Percentiles rank a stretch among this genome's conserved stretches.
Evolutionary conservation across 176 grass and related monocot species (phyloP).

Genomic region (Alopecurus myosuroides): DNA sequence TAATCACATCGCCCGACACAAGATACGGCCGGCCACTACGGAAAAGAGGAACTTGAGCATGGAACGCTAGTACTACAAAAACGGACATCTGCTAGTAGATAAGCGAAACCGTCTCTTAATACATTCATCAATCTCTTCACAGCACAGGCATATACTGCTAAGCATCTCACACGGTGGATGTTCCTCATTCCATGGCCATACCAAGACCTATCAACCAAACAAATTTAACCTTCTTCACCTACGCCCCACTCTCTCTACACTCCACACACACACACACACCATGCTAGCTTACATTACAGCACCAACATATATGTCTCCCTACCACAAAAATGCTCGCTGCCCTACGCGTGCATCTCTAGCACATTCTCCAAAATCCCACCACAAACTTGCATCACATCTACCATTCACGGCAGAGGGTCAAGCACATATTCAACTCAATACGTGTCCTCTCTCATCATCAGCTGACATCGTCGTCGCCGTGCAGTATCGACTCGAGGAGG

Average conservation of each 20-base stretch:
- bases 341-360: neutral
- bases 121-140: neutral
- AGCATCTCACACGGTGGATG: neutral
- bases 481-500: slow-evolving; percentile 61
- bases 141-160: neutral
- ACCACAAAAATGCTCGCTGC: slow-evolving; percentile 7
- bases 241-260: neutral
- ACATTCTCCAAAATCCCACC: neutral
- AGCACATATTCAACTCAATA: too few relatives aligned
- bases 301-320: neutral
- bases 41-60: neutral
- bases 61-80: neutral
- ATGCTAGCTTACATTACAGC: neutral
- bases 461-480: slow-evolving; percentile 42
- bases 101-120: too few relatives aligned
- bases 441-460: neutral
- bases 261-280: too few relatives aligned
- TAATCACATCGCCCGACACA: neutral
- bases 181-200: neutral
- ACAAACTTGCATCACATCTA: neutral
- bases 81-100: too few relatives aligned
- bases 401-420: neutral
- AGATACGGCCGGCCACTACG: neutral
- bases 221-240: neutral
- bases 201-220: neutral